Base-by-base conservation (phyloP, 78 protist species). In the Dictyostelium purpureum region DNA sequence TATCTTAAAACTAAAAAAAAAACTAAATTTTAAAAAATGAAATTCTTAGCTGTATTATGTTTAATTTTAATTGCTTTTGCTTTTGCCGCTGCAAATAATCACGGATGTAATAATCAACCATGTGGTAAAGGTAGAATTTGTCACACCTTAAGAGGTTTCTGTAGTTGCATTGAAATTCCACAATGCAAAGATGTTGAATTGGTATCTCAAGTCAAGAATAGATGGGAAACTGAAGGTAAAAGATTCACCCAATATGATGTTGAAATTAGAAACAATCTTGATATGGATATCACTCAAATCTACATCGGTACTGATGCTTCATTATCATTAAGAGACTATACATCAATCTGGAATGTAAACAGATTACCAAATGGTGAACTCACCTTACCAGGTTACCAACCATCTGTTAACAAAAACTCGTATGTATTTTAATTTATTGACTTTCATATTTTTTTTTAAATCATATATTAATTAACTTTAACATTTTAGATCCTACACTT, bases 121-220 rank as follows among this genome's bases (percentile, higher is more conserved):
- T 79, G 87, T 63, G 75, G 75, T 45, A 47, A 31, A 7, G 73
- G 75, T 45, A 49, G 67, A 61, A 38, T 79, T 45, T 79, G 87
- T 47, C 31, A 43, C 16, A 42, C 75, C 11, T 4, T 12, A 5
- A 47, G 63, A 12, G 37, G 43, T 33, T 26, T 35, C 12, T 59
- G 87, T 21, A 57, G 31, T 14, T 79, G 87, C 47, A 45, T 79
- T 28, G 33, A 21, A 47, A 40, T 51, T 2, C 14, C 42, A 6
- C 37, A 28, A 24, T 79, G 87, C 31, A 2, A 59, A 12, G 87
- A 79, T 61, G 87, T 79, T 28, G 33, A 54, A 5, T 18, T 79
- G 1, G 43, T 11, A 9, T 18, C 16, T 16, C 59, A 26, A 26
- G 19, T 43, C 14, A 45, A 26, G 11, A 16, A 43, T 31, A 31